Evolutionary conservation across 306 rosid genomes (phyloP).

Genomic region (Trifolium pratense): DNA sequence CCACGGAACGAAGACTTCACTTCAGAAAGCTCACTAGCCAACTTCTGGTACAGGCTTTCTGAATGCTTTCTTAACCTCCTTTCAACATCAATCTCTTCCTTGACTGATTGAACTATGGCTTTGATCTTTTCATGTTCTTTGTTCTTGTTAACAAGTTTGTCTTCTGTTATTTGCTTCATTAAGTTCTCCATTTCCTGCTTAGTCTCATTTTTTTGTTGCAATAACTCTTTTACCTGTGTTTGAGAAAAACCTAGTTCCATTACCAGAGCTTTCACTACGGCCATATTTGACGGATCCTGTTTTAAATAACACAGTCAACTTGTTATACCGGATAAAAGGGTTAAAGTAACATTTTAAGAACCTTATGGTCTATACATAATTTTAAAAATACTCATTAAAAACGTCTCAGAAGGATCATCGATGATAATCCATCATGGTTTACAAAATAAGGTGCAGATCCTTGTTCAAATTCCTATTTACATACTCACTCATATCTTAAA

Average conservation of each 20-base stretch:
- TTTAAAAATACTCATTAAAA: conserved; percentile 3
- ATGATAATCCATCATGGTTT: conserved; percentile 20
- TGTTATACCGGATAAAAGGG: conserved; percentile 20
- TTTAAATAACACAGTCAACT: conserved; percentile 40
- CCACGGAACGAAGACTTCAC: conserved; percentile 51
- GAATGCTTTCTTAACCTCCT: conserved; percentile 64
- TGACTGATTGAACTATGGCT: conserved; percentile 50
- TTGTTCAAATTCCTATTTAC: background rate
- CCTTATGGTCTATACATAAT: background rate
- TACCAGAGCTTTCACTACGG: conserved; percentile 55
- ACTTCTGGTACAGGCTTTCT: conserved; percentile 58
- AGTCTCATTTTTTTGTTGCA: conserved; percentile 52
- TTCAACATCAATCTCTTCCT: conserved; percentile 62
- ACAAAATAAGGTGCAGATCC: background rate
- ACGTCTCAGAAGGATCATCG: background rate
- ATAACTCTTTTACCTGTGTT: conserved; percentile 55
- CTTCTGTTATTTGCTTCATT: conserved; percentile 46
- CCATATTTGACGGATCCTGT: conserved; percentile 55
- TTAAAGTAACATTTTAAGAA: background rate
- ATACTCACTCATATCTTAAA: no score
- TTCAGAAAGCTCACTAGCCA: conserved; percentile 58
- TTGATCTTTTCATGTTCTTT: conserved; percentile 48
- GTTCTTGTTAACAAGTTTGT: conserved; percentile 49
- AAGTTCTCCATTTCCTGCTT: conserved; percentile 55
- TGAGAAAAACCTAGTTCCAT: conserved; percentile 59